Evolutionary conservation across 2,329 filamentous ascomycete genomes (phyloP).

Genomic region (Cytospora piceicola): DNA sequence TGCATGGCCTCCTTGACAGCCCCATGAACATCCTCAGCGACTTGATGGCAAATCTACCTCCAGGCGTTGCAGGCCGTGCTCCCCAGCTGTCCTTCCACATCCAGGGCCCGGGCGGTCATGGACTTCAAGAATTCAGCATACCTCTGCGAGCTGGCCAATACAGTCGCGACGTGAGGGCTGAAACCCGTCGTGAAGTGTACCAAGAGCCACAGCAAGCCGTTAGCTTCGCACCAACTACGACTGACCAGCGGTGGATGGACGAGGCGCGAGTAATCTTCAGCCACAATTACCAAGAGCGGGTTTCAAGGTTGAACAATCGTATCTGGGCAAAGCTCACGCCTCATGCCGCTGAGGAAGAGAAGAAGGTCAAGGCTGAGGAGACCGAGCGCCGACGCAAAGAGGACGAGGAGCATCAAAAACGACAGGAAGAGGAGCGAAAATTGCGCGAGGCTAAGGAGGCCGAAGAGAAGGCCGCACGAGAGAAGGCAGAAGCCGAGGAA

Average conservation of each 20-base stretch:
- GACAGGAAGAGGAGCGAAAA: constrained; percentile 67
- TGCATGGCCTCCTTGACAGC: constrained; percentile 52
- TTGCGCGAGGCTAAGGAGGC: constrained; percentile 73
- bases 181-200: constrained; percentile 53
- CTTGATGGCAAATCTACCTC: constrained; percentile 56
- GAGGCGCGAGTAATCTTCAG: constrained; percentile 89
- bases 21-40: constrained; percentile 61
- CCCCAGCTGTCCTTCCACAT: constrained; percentile 62
- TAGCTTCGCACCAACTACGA: constrained; percentile 72
- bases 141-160: constrained; percentile 39
- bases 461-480: constrained; percentile 66
- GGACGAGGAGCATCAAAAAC: constrained; percentile 63
- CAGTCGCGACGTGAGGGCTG: constrained; percentile 48
- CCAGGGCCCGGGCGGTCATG: constrained; percentile 51
- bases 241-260: constrained; percentile 81
- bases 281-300: constrained; percentile 67
- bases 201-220: constrained; percentile 75
- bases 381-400: constrained; percentile 56
- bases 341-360: constrained; percentile 80
- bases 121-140: constrained; percentile 57
- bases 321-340: constrained; percentile 78
- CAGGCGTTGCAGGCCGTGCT: constrained; percentile 54
- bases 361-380: constrained; percentile 65
- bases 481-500: constrained; percentile 73
- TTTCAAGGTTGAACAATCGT: constrained; percentile 67